These are phyloP conservation scores for Lactarius hengduanensis DNA, from an alignment of 768 basidiomycete species.

Conservation along the genomic window DNA sequence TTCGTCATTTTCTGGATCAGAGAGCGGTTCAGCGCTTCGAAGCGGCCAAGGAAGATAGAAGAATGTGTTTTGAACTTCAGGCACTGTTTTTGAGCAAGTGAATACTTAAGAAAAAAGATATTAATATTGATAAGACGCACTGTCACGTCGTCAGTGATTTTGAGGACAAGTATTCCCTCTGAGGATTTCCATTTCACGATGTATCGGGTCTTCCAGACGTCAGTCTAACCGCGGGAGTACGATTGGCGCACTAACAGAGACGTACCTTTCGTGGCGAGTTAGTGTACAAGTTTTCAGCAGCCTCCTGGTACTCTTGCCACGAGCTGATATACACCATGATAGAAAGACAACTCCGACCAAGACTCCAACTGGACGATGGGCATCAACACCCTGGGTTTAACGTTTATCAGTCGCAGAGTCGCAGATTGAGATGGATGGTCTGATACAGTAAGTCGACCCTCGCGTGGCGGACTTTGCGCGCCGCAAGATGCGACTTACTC, in stretches of 20 bases:
- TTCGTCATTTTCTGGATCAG: constrained; percentile 89
- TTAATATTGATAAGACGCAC: constrained; percentile 47
- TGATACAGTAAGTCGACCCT: background rate
- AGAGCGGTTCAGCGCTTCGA: constrained; percentile 86
- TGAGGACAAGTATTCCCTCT: constrained; percentile 85
- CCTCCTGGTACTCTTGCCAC: constrained; percentile 90
- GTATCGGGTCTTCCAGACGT: constrained; percentile 70
- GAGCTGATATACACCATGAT: constrained; percentile 86
- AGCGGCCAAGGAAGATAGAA: constrained; percentile 93
- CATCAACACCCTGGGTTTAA: constrained; percentile 21
- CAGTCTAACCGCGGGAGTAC: constrained; percentile 10
- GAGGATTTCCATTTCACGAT: constrained; percentile 88
- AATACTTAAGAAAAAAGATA: background rate
- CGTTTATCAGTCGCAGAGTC: background rate
- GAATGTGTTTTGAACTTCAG: constrained; percentile 96
- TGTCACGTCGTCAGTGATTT: constrained; percentile 88
- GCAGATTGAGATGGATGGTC: constrained; percentile 8
- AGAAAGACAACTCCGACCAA: constrained; percentile 29
- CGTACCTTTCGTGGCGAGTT: constrained; percentile 76
- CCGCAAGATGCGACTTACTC: background rate
- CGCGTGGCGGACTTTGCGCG: background rate
- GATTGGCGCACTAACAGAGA: constrained; percentile 11
- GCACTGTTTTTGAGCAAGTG: constrained; percentile 52
- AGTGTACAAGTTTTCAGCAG: constrained; percentile 80
- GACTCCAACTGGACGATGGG: background rate